Percentiles rank a stretch among this genome's conserved stretches.
These are phyloP conservation scores for Globisporangium yorkense DNA, from an alignment of 352 stramenopile species.

Conservation along the genomic window DNA sequence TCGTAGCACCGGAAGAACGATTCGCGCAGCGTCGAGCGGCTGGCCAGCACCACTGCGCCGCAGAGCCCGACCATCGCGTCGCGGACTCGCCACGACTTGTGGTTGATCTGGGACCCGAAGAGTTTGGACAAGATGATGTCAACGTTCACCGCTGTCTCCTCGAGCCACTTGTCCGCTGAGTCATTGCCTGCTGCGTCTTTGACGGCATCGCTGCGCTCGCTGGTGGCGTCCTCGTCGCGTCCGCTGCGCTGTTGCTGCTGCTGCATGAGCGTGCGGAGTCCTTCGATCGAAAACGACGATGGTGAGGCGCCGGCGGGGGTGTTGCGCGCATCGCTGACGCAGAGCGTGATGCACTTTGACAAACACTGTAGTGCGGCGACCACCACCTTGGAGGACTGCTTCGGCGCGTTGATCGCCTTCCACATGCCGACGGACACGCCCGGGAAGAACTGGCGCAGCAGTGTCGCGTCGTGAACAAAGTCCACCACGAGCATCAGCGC, in stretches of 20 bases:
- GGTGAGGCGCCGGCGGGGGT: background rate
- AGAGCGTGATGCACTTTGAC: slow-evolving; percentile 22
- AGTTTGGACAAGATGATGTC: slow-evolving; percentile 57
- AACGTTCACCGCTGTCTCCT: slow-evolving; percentile 48
- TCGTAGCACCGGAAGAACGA: slow-evolving; percentile 79
- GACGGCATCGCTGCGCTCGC: background rate
- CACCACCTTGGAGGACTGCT: slow-evolving; percentile 60
- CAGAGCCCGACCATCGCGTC: slow-evolving; percentile 58
- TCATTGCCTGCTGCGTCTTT: background rate
- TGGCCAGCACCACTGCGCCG: slow-evolving; percentile 42
- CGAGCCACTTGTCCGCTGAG: slow-evolving; percentile 39
- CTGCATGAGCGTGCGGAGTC: slow-evolving; percentile 7
- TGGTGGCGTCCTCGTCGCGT: background rate
- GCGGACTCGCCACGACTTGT: slow-evolving; percentile 60
- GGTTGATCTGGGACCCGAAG: slow-evolving; percentile 29
- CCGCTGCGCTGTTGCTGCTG: background rate
- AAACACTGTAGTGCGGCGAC: slow-evolving; percentile 59
- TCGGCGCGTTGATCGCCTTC: slow-evolving; percentile 54
- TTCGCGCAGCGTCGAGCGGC: slow-evolving; percentile 32
- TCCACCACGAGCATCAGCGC: slow-evolving; percentile 30
- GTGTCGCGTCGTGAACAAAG: slow-evolving; percentile 29
- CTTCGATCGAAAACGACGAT: slow-evolving; percentile 16
- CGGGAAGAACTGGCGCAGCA: slow-evolving; percentile 65
- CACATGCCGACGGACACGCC: slow-evolving; percentile 60
- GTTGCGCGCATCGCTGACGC: slow-evolving; percentile 21